phyloP scores from a whole-genome alignment of 352 stramenopile genomes.

The Blastocystis hominis region DNA sequence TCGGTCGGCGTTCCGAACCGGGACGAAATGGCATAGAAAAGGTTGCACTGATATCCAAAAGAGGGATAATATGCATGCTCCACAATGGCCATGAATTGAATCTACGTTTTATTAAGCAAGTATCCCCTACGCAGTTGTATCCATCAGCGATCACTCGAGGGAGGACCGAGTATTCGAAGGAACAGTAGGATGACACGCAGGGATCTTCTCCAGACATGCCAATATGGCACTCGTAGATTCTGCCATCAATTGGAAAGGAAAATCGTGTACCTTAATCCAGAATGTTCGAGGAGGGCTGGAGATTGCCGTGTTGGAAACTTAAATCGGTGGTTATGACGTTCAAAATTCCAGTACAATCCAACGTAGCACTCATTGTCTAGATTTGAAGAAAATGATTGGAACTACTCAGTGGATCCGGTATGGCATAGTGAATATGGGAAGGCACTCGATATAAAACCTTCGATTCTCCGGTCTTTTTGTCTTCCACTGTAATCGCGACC shows the following conservation, averaged over 20 bases:
- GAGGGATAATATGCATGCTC: slow-evolving; percentile 61
- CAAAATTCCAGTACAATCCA: slow-evolving; percentile 47
- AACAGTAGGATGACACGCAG: slow-evolving; percentile 51
- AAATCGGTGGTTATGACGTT: neutral
- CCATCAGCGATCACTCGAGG: slow-evolving; percentile 53
- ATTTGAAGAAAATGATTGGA: neutral
- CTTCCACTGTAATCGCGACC: neutral
- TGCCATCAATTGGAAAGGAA: neutral
- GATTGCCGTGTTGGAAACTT: neutral
- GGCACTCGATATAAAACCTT: neutral
- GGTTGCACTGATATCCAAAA: slow-evolving; percentile 61
- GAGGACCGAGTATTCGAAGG: slow-evolving; percentile 59
- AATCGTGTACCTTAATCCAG: slow-evolving; percentile 19
- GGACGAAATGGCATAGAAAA: slow-evolving; percentile 58
- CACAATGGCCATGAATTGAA: slow-evolving; percentile 61
- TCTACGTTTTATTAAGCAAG: neutral
- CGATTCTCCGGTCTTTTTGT: neutral
- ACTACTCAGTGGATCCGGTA: slow-evolving; percentile 10
- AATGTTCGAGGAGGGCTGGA: neutral
- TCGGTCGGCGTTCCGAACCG: slow-evolving; percentile 59
- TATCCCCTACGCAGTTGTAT: slow-evolving; percentile 54
- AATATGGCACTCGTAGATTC: slow-evolving; percentile 61
- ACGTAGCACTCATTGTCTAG: slow-evolving; percentile 24
- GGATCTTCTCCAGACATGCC: slow-evolving; percentile 59
- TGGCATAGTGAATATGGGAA: slow-evolving; percentile 44